Percentiles rank a stretch among this genome's conserved stretches.
phyloP scores from a whole-genome alignment of 768 basidiomycete species.

The Tylopilus sp. region DNA sequence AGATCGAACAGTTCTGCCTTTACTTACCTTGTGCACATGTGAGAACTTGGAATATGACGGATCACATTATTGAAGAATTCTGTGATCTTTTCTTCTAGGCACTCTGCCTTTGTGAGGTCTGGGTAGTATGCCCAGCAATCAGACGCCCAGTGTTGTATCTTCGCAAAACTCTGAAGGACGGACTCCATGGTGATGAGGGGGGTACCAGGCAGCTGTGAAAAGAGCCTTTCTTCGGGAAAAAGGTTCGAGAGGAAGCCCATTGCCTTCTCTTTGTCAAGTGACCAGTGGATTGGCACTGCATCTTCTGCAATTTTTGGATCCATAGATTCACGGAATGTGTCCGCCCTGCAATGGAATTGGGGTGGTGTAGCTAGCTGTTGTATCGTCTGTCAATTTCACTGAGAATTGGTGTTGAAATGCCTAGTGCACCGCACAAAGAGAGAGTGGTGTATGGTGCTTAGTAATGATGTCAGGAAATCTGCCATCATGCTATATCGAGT shows the following conservation, averaged over 20 bases:
- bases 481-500: not conserved
- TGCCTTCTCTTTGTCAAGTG: not conserved
- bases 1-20: not conserved
- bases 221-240: too few relatives aligned
- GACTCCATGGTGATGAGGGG: too few relatives aligned
- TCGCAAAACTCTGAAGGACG: too few relatives aligned
- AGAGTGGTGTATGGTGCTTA: not conserved
- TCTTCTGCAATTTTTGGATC: not conserved
- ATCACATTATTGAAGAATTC: not conserved
- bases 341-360: not conserved
- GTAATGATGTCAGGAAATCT: not conserved
- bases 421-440: not conserved
- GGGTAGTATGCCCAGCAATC: too few relatives aligned
- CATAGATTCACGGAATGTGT: too few relatives aligned
- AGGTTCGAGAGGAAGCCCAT: not conserved
- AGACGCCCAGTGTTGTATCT: not conserved
- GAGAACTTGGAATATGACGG: not conserved
- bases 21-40: not conserved
- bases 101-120: not conserved
- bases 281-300: not conserved
- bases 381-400: not conserved
- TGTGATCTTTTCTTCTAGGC: not conserved
- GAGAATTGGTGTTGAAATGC: not conserved
- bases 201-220: too few relatives aligned
- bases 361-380: not conserved